phyloP scores from a whole-genome alignment of 768 basidiomycete species.

The Sporobolomyces roseus region DNA sequence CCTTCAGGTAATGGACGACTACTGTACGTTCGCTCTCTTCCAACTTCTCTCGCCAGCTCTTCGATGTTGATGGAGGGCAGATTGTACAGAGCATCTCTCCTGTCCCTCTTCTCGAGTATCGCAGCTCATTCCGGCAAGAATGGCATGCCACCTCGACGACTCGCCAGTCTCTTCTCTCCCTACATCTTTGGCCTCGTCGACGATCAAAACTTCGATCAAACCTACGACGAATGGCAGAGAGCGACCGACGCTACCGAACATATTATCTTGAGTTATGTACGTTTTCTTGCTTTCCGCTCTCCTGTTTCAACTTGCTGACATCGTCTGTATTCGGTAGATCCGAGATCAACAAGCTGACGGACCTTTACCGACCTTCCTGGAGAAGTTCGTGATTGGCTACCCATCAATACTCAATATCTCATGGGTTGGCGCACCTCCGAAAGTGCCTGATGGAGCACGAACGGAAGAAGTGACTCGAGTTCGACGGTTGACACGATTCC shows the following conservation, averaged over 20 bases:
- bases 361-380: conserved; percentile 76
- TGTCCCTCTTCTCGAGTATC: conserved; percentile 75
- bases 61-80: conserved; percentile 10
- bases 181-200: conserved; percentile 66
- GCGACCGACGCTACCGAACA: conserved; percentile 86
- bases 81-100: conserved; percentile 53
- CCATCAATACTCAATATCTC: conserved; percentile 59
- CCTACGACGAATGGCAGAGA: conserved; percentile 70
- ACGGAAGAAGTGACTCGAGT: conserved; percentile 74
- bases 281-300: conserved; percentile 47
- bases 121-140: conserved; percentile 77
- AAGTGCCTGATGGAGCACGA: conserved; percentile 69
- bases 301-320: too few relatives aligned
- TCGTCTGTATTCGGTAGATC: conserved; percentile 37
- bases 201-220: conserved; percentile 55
- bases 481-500: conserved; percentile 76
- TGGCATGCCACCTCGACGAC: conserved; percentile 83
- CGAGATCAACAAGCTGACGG: conserved; percentile 55
- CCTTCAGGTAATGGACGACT: conserved; percentile 55
- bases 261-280: conserved; percentile 80
- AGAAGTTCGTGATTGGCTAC: conserved; percentile 87
- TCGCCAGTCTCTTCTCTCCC: conserved; percentile 70
- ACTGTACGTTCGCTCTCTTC: conserved; percentile 54
- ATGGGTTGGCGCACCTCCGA: conserved; percentile 53
- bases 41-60: background rate